Base-by-base conservation (phyloP, 1,284 basidiomycete species). In the Uromyces viciae-fabae region DNA sequence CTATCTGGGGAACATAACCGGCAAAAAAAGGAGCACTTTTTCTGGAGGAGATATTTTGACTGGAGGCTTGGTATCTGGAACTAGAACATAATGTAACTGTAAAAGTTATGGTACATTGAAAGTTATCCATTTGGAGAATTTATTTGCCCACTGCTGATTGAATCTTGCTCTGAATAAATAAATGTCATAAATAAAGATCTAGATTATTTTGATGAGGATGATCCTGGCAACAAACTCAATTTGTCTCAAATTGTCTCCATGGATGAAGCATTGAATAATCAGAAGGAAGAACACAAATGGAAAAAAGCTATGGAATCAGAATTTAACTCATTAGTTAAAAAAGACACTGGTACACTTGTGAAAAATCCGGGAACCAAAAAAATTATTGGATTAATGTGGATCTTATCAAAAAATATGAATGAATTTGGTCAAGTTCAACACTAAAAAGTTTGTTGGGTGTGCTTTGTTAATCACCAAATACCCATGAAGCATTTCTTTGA, bases 381-480 rank as follows among this genome's bases (percentile, higher is more conserved):
- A 60, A 31, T 31, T 5, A 60, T 31, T 19, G 58, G 58, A 14
- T 11, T 25, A 8, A 60, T 60, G 58, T 60, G 58, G 58, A 11
- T 60, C 2, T 19, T 60, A 14, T 15, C 58, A 9, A 4, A 60
- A 19, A 60, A 60, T 14, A 8, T 28, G 9, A 60, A 60, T 19
- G 25, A 60, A 31, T 60, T 52, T n/a, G 42, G 42, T 52, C 19
- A n/a, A 28, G 33, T 75, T 17, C 5, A 36, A 17, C 73, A 38
- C 25, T 36, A 75, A 28, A 60, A 75, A 60, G 73, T 54, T 4
- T 36, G 73, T 9, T 75, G 54, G 49, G 73, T 75, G 3, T 31
- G 56, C 19, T 58, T 75, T 56, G 73, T 49, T 22, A 75, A 75
- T 40, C 54, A 58, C 60, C 73, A 75, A 60, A 54, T n/a, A 54